Percentiles rank a stretch among this genome's conserved stretches.
Evolutionary conservation across 2,329 filamentous ascomycete genomes (phyloP).

Genomic region (Trichoderma harzianum): DNA sequence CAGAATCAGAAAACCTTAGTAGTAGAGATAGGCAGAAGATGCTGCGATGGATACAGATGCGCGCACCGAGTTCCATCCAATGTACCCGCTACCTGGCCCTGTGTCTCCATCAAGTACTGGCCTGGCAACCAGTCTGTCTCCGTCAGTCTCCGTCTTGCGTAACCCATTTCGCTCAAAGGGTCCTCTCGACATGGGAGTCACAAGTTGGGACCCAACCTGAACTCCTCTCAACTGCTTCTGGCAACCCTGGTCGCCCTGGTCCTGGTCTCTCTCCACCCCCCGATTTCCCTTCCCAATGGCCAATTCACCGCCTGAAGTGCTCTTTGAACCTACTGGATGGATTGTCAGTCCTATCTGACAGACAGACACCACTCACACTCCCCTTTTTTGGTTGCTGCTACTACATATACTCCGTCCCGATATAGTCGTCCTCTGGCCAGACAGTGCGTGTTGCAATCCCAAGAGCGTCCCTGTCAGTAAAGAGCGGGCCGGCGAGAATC

Average conservation of each 20-base stretch:
- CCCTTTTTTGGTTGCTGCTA: slow-evolving; percentile 3
- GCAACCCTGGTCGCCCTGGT: background rate
- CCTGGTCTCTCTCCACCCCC: background rate
- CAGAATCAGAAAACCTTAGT: background rate
- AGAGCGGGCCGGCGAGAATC: slow-evolving; percentile 10
- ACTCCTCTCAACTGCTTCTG: background rate
- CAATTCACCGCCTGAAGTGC: slow-evolving; percentile 9
- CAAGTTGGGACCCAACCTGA: background rate
- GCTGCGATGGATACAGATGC: background rate
- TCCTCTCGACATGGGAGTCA: slow-evolving; percentile 1
- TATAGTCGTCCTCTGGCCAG: background rate
- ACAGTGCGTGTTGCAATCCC: background rate
- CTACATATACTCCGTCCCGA: slow-evolving; percentile 8
- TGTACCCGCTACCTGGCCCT: background rate
- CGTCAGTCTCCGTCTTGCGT: background rate
- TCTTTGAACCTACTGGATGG: background rate
- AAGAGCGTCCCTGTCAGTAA: slow-evolving; percentile 7
- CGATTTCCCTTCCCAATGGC: background rate
- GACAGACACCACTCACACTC: background rate
- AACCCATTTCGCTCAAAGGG: slow-evolving; percentile 15
- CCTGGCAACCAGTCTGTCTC: background rate
- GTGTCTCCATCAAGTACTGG: background rate
- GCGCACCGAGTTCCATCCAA: background rate
- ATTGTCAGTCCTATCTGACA: background rate
- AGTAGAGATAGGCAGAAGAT: background rate